Percentiles rank a stretch among this genome's conserved stretches.
Evolutionary conservation across 73 alveolate species (phyloP).

Genomic region (Breviolum minutum): DNA sequence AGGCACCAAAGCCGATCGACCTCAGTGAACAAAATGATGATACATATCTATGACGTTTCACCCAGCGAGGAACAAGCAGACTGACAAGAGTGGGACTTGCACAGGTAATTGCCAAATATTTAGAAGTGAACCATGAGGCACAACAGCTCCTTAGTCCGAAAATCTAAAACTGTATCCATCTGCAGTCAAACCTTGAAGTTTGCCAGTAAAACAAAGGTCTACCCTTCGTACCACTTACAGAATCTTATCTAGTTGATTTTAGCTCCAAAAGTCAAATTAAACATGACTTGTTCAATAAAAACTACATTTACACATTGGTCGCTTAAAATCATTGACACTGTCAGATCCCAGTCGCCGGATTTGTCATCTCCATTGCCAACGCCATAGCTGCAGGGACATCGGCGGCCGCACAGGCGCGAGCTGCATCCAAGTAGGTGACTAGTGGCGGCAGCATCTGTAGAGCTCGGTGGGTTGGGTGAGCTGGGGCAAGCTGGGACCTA

Average conservation of each 20-base stretch:
- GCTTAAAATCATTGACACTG: not conserved
- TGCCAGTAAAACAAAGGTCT: too few species aligned
- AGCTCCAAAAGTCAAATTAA: too few species aligned
- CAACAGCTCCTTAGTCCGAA: too few species aligned
- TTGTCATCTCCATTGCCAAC: not conserved
- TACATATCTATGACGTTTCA: too few species aligned
- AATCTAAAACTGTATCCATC: too few species aligned
- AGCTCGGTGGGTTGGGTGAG: not conserved
- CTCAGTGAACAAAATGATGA: not conserved
- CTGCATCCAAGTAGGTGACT: slow-evolving; percentile 7
- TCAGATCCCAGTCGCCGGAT: not conserved
- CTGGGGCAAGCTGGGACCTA: not conserved
- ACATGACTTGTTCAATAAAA: too few species aligned
- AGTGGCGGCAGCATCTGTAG: not conserved
- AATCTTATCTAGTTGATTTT: too few species aligned
- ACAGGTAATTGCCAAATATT: too few species aligned
- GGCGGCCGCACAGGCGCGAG: slow-evolving; percentile 11
- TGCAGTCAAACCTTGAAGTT: too few species aligned
- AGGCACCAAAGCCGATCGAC: slow-evolving; percentile 39
- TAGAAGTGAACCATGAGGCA: not conserved
- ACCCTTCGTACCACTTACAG: too few species aligned
- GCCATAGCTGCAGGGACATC: not conserved
- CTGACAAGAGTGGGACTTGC: not conserved
- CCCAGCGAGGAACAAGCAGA: too few species aligned
- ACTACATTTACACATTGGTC: too few species aligned